Conservation (phyloP, 129 eudicot genomes). For the Escallonia rubra region DNA sequence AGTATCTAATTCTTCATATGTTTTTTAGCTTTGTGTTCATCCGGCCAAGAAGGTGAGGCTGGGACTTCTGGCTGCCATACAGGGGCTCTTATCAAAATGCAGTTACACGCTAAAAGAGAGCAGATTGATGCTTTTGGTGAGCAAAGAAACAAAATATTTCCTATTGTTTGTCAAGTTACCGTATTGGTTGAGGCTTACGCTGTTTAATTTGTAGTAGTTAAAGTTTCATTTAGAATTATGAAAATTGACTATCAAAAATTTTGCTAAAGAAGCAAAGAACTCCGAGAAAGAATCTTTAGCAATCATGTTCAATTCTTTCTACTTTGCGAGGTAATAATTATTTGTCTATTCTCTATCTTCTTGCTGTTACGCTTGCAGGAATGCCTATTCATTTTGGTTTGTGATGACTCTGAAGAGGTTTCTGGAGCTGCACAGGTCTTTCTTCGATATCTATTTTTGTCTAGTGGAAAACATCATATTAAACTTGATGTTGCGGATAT, state of each 20-base stretch:
- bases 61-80: conserved; percentile 66
- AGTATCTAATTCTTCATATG: conserved; percentile 3
- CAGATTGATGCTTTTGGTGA: conserved; percentile 83
- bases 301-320: not conserved
- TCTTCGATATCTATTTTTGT: conserved; percentile 51
- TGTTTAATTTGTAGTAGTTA: too few species aligned
- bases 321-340: not conserved
- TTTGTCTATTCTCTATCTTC: not conserved
- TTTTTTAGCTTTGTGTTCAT: conserved; percentile 74
- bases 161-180: not conserved
- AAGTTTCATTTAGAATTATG: too few species aligned
- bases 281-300: not conserved
- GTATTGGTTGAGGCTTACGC: not conserved
- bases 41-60: conserved; percentile 65
- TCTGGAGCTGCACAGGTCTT: conserved; percentile 61
- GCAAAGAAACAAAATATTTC: conserved; percentile 19
- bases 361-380: conserved; percentile 43
- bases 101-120: conserved; percentile 59
- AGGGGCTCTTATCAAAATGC: conserved; percentile 67
- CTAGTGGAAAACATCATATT: conserved; percentile 38
- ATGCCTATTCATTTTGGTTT: conserved; percentile 72
- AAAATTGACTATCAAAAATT: not conserved
- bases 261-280: not conserved
- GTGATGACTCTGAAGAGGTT: conserved; percentile 84
- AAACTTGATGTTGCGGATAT: conserved; percentile 51